Base-by-base conservation (phyloP, 73 alveolate genomes). In the Tetrahymena borealis region DNA sequence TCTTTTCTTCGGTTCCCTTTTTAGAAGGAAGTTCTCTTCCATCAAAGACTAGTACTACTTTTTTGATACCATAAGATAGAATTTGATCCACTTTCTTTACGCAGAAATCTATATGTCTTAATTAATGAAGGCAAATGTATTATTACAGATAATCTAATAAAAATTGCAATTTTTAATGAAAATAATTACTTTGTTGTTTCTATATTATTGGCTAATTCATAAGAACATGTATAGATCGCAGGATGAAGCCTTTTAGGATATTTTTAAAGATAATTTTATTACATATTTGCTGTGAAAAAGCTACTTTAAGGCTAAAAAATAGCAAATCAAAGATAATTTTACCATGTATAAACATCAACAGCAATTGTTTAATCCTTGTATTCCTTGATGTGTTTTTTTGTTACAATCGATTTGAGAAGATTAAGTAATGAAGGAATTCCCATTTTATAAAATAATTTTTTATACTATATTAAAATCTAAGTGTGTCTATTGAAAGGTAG, bases 21-120 rank as follows among this genome's bases (percentile, higher is more conserved):
- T 98, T 98, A 97, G 97, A 96, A 13, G 99, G 99, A 85, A 99
- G 95, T 79, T 96, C 95, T 38, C 98, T 99, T 18, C 99, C 99
- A 96, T 99, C 99, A 92, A 99, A 99, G 20, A 99, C 99, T 96
- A 99, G 94, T 35, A 98, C 95, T 11, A 99, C 99, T 38, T 91
- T 95, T 24, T 98, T 96, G 40, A 96, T 96, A 94, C 96, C 93
- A 38, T 92, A 91, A 78, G 94, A 91, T 42, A 98, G 95, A 91
- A 96, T 96, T 40, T 13, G 28, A 60, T 96, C 96, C 39, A 98
- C 97, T 91, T 96, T 92, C 92, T 95, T 97, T 79, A 96, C 90
- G 91, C 97, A 96, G 95, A 95, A 98, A 90, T 93, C 92, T 32
- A 97, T 97, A 93, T 96, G 96, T 77, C 98, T 97, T 85, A 78